Percentiles rank a stretch among this genome's conserved stretches.
Evolutionary conservation across 305 asterid genomes (phyloP).

Genomic region (Fraxinus nigra): DNA sequence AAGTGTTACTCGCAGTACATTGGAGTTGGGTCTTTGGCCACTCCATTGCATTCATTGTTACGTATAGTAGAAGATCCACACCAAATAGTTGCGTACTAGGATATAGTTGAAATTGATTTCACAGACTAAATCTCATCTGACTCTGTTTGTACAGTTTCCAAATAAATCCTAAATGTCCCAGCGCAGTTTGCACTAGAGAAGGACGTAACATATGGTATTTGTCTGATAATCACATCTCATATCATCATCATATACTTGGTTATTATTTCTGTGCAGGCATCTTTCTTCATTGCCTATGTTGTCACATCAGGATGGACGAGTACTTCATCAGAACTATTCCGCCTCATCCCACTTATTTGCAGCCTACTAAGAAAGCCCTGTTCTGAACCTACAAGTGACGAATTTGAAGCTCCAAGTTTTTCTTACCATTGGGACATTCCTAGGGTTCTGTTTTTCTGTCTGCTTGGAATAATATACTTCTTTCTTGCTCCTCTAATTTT

Average conservation of each 20-base stretch:
- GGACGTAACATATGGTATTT: background rate
- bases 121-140: background rate
- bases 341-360: constrained; percentile 40
- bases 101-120: background rate
- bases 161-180: background rate
- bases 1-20: background rate
- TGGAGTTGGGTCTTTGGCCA: background rate
- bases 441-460: constrained; percentile 70
- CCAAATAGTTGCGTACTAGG: background rate
- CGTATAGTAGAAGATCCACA: background rate
- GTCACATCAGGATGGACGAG: constrained; percentile 98
- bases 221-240: background rate
- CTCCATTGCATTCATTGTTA: background rate
- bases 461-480: constrained; percentile 87
- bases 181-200: background rate
- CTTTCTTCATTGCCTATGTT: constrained; percentile 92
- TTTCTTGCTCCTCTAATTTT: constrained; percentile 86
- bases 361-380: constrained; percentile 40
- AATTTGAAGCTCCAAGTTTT: constrained; percentile 64
- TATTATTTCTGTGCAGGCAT: constrained; percentile 52
- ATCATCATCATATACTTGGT: background rate
- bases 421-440: constrained; percentile 88
- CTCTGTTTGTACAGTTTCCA: background rate
- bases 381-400: constrained; percentile 46
- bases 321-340: constrained; percentile 62